phyloP scores from a whole-genome alignment of 805 yeast genomes.

The Starmerella roubikii region DNA sequence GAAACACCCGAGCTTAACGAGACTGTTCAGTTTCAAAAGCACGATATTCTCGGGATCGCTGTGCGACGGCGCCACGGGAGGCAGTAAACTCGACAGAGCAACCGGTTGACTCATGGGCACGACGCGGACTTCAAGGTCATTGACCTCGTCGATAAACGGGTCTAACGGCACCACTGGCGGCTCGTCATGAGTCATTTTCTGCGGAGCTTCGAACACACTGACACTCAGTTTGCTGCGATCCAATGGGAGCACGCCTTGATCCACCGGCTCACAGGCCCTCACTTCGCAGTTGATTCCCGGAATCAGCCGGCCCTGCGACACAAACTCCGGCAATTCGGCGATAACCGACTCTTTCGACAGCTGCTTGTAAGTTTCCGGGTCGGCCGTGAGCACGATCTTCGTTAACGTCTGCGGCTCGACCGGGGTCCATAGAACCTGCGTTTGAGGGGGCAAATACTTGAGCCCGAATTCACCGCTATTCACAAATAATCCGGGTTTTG shows the following conservation, averaged over 20 bases:
- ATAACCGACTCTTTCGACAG: conserved; percentile 28
- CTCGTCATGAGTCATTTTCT: background rate
- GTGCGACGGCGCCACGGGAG: conserved; percentile 15
- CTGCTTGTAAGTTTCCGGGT: conserved; percentile 35
- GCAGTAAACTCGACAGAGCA: conserved; percentile 6
- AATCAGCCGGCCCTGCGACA: conserved; percentile 33
- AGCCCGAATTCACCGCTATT: conserved; percentile 6
- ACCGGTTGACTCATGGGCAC: conserved; percentile 8
- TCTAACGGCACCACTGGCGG: conserved; percentile 3
- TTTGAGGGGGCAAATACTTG: conserved; percentile 1
- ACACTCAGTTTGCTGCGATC: background rate
- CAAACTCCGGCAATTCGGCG: conserved; percentile 27
- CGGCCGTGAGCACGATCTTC: conserved; percentile 31
- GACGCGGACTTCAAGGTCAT: conserved; percentile 3
- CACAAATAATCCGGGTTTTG: background rate
- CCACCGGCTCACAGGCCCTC: conserved; percentile 55
- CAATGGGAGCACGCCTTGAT: conserved; percentile 44
- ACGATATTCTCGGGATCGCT: conserved; percentile 39
- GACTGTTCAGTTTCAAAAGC: conserved; percentile 35
- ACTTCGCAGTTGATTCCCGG: conserved; percentile 38
- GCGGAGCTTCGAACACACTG: conserved; percentile 1
- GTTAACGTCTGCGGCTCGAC: conserved; percentile 25
- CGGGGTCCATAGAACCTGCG: conserved; percentile 5
- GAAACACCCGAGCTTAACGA: conserved; percentile 46
- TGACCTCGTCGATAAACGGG: conserved; percentile 3